Evolutionary conservation across 2,329 filamentous ascomycete genomes (phyloP), one percentile per base, ranked within the genome.

Genomic region (Cladosporium halotolerans): DNA sequence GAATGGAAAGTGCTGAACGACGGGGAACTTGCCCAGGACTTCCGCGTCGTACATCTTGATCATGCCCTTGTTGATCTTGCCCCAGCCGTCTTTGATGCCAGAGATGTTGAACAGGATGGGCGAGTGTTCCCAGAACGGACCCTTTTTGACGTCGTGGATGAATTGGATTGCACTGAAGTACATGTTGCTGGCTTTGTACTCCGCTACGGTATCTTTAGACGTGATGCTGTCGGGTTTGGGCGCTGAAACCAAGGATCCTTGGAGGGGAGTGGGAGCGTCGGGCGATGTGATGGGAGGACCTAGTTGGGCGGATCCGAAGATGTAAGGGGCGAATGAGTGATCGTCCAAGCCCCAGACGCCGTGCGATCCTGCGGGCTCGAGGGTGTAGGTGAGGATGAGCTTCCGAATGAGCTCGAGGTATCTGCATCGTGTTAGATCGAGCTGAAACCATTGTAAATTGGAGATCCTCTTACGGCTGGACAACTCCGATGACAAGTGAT

Each of bases 341-440:
- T 99, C 93, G 67, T 99, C 93, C n/a, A 99, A 78, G 16, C 93
- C 93, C 93, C 93, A 99, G 16, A 99, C 93, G 3, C 93, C 93
- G 67, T 97, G 93, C 1, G 92, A 95, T 2, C 93, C 93, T 5
- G 93, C 93, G 3, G 93, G 93, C 67, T 99, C 93, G 16, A 99
- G 81, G 0, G 85, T 96, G 68, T 97, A 99, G 2, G 85, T 92
- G 47, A 89, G 76, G 62, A 99, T 96, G 9, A 99, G 78, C 40
- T 80, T 83, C 38, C 93, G 85, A 43, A 96, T 77, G 2, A 97
- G 84, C 32, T 76, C 74, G n/a, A 95, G 75, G 65, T 95, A 95
- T 39, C 86, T 89, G 63, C 19, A 48, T 39, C 14, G 28, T 41
- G 13, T 52, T 43, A 41, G 45, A n/a, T 1, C 23, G 23, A 28